phyloP scores from a whole-genome alignment of 106 monocot species.

The Allium cepa region DNA sequence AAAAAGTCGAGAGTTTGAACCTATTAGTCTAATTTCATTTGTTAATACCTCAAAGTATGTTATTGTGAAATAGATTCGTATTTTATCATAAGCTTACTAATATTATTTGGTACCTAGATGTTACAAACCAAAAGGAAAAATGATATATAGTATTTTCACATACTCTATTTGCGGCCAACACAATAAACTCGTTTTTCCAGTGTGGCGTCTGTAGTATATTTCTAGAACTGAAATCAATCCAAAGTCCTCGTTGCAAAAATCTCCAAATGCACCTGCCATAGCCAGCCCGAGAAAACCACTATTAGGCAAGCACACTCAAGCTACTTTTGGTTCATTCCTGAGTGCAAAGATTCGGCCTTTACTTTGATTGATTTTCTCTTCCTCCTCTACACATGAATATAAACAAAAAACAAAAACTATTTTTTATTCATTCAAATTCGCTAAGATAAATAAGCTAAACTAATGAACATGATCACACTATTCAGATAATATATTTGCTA shows the following conservation, averaged over 20 bases:
- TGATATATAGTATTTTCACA: too few species aligned
- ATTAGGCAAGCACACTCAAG: slow-evolving; percentile 55
- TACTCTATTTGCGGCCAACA: slow-evolving; percentile 58
- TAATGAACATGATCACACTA: background rate
- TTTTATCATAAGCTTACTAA: too few species aligned
- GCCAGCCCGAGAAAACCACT: slow-evolving; percentile 49
- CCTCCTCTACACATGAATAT: slow-evolving; percentile 19
- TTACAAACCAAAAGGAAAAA: too few species aligned
- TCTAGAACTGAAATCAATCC: slow-evolving; percentile 38
- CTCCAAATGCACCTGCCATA: slow-evolving; percentile 61
- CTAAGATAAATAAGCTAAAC: too few species aligned
- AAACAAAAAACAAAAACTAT: too few species aligned
- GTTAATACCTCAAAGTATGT: too few species aligned
- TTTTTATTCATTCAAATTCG: too few species aligned
- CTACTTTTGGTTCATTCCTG: slow-evolving; percentile 49
- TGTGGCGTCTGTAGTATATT: slow-evolving; percentile 32
- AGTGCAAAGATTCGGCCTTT: slow-evolving; percentile 56
- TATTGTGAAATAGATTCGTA: too few species aligned
- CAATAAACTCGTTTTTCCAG: slow-evolving; percentile 44
- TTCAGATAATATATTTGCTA: background rate
- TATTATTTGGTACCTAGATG: too few species aligned
- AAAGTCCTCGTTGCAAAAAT: slow-evolving; percentile 44
- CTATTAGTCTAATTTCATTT: too few species aligned
- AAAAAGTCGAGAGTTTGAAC: too few species aligned
- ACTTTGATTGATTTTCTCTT: slow-evolving; percentile 43